Base-by-base conservation (phyloP, 768 basidiomycete species). In the Hysterangium stoloniferum region DNA sequence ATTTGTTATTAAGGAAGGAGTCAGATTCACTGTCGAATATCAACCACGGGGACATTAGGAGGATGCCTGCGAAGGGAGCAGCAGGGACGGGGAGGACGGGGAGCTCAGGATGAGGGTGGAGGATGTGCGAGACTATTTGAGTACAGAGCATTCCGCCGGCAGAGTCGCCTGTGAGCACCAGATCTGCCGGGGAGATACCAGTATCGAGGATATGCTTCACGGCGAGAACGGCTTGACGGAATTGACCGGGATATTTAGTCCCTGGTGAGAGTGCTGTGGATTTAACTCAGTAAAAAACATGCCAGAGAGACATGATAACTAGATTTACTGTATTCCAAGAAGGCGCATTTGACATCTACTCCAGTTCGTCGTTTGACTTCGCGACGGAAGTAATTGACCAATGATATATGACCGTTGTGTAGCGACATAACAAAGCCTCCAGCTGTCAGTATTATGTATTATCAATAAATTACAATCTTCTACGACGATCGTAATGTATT, bases 141-240 rank as follows among this genome's bases (percentile, higher is more conserved):
- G 48, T 24, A 35, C 51, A 33, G 22, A 62, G 52, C 33, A 57
- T 57, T 3, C 50, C 60, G 15, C 59, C 61, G 1, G 59, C 57
- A 11, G 58, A 62, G 36, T 62, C 59, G 6, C 59, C 57, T 15
- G 33, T 32, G 37, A 62, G 29, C 2, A 58, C 37, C 13, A 60
- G 46, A 33, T 57, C 51, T 11, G 52, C 40, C 1, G 59, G 59
- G 20, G 52, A 28, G 6, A 55, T 54, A 11, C 56, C 59, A 7
- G 52, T 47, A 1, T 49, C 34, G 19, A 60, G 49, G 34, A 60
- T 46, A 44, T 57, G 52, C 5, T 55, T n/a, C 6, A 62, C 7
- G 6, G 56, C 59, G 2, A 38, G 25, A 11, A 36, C 41, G 1
- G 60, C 48, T 52, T 61, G 57, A 11, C 28, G 36, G n/a, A 58